phyloP scores from a whole-genome alignment of 495 filamentous ascomycete genomes.

The Aspergillus carlsbadensis region DNA sequence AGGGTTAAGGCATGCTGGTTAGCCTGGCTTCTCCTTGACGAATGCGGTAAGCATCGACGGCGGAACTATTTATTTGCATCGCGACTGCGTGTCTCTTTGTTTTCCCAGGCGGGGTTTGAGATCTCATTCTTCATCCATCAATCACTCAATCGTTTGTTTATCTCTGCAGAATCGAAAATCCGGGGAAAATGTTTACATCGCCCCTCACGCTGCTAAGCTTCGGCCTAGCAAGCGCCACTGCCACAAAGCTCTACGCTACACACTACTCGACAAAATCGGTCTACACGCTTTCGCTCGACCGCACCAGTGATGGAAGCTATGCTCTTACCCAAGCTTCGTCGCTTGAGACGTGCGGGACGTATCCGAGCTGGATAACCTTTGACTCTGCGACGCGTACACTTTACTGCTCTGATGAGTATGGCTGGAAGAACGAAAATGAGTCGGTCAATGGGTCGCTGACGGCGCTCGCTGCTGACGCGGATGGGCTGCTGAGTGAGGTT shows the following conservation, averaged over 20 bases:
- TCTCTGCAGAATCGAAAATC: background rate
- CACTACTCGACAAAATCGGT: slow-evolving; percentile 58
- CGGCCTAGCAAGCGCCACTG: background rate
- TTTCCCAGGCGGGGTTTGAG: too few species aligned
- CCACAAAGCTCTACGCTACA: slow-evolving; percentile 51
- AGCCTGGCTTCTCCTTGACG: background rate
- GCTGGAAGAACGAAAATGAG: slow-evolving; percentile 17
- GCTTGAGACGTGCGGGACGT: slow-evolving; percentile 45
- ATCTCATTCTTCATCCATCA: background rate
- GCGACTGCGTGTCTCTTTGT: too few species aligned
- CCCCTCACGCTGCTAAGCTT: background rate
- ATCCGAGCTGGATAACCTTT: slow-evolving; percentile 61
- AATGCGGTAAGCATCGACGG: slow-evolving; percentile 1
- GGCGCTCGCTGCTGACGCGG: slow-evolving; percentile 17
- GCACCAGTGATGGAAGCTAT: slow-evolving; percentile 19
- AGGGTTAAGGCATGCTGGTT: too few species aligned
- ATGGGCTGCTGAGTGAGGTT: slow-evolving; percentile 29
- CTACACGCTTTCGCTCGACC: slow-evolving; percentile 50
- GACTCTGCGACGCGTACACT: slow-evolving; percentile 51
- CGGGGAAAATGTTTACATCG: background rate
- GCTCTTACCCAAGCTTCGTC: slow-evolving; percentile 40
- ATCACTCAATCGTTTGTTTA: background rate
- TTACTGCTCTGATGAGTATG: slow-evolving; percentile 63
- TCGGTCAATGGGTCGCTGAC: slow-evolving; percentile 31
- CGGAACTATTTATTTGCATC: background rate